These are phyloP conservation scores for Ajuga chamaepitys DNA, from an alignment of 257 asterid genomes.

Conservation along the genomic window DNA sequence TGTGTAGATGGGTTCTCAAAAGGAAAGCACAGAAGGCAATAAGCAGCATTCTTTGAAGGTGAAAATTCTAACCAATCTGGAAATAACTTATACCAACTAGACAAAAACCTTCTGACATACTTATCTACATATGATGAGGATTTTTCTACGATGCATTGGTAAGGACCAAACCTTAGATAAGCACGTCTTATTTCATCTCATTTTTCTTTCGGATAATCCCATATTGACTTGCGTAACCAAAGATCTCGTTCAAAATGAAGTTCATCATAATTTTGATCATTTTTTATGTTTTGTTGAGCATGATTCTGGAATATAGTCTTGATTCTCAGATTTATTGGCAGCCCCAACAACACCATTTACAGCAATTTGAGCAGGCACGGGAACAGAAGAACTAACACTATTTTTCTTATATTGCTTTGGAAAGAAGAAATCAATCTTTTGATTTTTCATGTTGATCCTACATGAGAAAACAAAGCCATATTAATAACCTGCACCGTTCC, in stretches of 20 bases:
- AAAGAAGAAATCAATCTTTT: too few species aligned
- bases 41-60: background rate
- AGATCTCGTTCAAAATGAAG: background rate
- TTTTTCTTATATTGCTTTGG: too few species aligned
- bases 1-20: background rate
- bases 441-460: too few species aligned
- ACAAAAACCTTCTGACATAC: background rate
- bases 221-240: background rate
- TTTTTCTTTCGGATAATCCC: background rate
- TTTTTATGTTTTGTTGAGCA: too few species aligned
- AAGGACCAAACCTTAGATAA: background rate
- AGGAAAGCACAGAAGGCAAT: background rate
- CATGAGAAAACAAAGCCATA: too few species aligned
- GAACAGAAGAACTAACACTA: too few species aligned
- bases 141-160: background rate
- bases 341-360: too few species aligned
- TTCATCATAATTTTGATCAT: too few species aligned
- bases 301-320: too few species aligned
- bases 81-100: background rate
- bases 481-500: too few species aligned
- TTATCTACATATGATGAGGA: background rate
- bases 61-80: conserved; percentile 9
- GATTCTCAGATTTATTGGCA: too few species aligned
- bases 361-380: too few species aligned
- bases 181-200: background rate